phyloP scores from a whole-genome alignment of 75 land plant genomes.

The Selaginella moellendorffii region DNA sequence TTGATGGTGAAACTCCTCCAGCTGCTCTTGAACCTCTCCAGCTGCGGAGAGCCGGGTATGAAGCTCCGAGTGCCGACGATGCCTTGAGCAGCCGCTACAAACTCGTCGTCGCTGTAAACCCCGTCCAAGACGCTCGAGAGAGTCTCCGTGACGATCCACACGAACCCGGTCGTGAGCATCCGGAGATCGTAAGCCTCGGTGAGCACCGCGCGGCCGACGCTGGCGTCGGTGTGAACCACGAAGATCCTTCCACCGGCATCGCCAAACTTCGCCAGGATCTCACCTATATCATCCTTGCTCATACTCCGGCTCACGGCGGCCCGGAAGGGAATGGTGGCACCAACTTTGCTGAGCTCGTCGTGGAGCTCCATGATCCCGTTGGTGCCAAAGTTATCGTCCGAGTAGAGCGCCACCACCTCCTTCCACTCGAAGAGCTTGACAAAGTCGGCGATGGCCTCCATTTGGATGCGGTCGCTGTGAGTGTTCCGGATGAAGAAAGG shows the following conservation, averaged over 20 bases:
- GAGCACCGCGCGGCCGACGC: constrained; percentile 3
- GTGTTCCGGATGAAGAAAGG: background rate
- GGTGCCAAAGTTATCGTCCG: constrained; percentile 4
- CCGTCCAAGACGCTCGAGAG: background rate
- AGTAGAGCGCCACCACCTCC: background rate
- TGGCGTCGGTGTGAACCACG: constrained; percentile 4
- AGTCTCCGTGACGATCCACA: constrained; percentile 11
- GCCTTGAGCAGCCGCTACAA: constrained; percentile 1
- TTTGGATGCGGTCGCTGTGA: constrained; percentile 12
- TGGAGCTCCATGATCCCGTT: background rate
- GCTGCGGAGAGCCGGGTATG: background rate
- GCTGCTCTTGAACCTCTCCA: background rate
- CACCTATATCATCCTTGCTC: background rate
- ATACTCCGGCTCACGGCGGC: constrained; percentile 9
- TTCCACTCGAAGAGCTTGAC: constrained; percentile 5
- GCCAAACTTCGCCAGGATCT: background rate
- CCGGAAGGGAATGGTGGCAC: constrained; percentile 38
- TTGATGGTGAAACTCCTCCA: background rate
- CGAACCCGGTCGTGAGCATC: constrained; percentile 8
- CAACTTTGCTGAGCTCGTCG: constrained; percentile 26
- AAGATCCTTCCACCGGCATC: constrained; percentile 6
- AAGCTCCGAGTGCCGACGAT: constrained; percentile 3
- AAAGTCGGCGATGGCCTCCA: constrained; percentile 2
- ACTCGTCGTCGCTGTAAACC: background rate
- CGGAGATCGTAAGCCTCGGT: background rate